Evolutionary conservation across 805 yeast species (phyloP), one percentile per base, ranked within the genome.

Genomic region (Saccharomycopsis javanensis): DNA sequence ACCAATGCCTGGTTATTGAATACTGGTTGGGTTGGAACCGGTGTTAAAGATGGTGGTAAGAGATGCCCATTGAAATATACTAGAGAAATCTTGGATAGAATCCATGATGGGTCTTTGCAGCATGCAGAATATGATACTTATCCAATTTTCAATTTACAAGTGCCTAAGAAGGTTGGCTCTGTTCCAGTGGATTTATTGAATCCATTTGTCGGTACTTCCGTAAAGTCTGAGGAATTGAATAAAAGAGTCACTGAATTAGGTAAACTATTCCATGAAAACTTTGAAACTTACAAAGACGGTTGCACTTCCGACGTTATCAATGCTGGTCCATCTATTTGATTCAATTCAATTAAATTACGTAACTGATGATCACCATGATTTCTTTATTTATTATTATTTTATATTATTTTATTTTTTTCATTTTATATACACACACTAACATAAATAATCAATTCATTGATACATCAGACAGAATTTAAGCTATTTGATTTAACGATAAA

Each of bases 21-120:
- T 78, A 92, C 99, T 64, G 99, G 99, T 62, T 92, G 99, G 99
- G 88, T 91, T 63, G 99, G 99, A 61, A 83, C 91, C 66, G 86
- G 96, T 60, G 96, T 88, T 64, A 78, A 88, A 57, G 80, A 83
- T 71, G 98, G 97, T 66, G 99, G 98, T 71, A 86, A 88, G 79
- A 86, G 99, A 77, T 92, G 98, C 77, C 92, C 98, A 60, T 82
- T 92, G 74, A 92, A 92, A 75, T 92, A 89, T 82, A 92, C 99
- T 61, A 86, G 99, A 78, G 96, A 96, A 59, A 91, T 92, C 63
- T 78, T 92, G 70, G 96, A 92, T 71, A 84, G 96, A 46, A 90
- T 92, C 67, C 98, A 92, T 75, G 81, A 89, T 64, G 99, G 98
- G 63, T 83, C 85, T 64, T 81, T 92, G 67, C 81, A 81, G 62